phyloP scores from a whole-genome alignment of 306 rosid genomes.

The Notholithocarpus densiflorus region DNA sequence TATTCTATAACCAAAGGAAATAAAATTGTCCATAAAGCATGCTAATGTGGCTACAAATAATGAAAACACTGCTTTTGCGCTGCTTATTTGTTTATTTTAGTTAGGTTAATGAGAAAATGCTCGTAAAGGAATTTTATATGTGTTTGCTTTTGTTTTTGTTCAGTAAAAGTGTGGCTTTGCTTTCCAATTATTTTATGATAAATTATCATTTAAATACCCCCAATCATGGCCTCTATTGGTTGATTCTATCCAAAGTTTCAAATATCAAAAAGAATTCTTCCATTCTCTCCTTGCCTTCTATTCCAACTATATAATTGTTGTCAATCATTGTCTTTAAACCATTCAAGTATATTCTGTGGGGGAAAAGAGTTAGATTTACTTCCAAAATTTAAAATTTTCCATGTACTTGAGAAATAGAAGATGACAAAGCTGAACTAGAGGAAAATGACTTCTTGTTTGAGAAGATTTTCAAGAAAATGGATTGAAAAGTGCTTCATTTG shows the following conservation, averaged over 20 bases:
- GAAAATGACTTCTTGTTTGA: too few species aligned
- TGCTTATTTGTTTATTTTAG: constrained; percentile 4
- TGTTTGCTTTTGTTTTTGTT: constrained; percentile 19
- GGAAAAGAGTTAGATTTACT: too few species aligned
- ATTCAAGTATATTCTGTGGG: too few species aligned
- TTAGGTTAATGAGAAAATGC: not conserved
- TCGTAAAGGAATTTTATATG: constrained; percentile 19
- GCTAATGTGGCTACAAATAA: constrained; percentile 26
- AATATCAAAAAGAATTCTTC: not conserved
- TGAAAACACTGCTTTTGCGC: constrained; percentile 24
- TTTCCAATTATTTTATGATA: constrained; percentile 8
- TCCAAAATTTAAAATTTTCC: too few species aligned
- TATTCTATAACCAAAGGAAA: not conserved
- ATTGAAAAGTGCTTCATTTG: too few species aligned
- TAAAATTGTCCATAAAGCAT: constrained; percentile 28
- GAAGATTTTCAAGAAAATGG: too few species aligned
- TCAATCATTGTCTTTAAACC: too few species aligned
- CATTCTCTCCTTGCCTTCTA: too few species aligned
- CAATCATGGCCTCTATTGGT: constrained; percentile 12
- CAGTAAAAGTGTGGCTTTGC: constrained; percentile 24
- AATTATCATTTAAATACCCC: not conserved
- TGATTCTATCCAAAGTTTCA: not conserved
- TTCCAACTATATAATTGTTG: too few species aligned
- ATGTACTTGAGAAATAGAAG: too few species aligned
- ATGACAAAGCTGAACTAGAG: too few species aligned